These are phyloP conservation scores for Fraxinus latifolia DNA, from an alignment of 305 asterid species.

Conservation along the genomic window DNA sequence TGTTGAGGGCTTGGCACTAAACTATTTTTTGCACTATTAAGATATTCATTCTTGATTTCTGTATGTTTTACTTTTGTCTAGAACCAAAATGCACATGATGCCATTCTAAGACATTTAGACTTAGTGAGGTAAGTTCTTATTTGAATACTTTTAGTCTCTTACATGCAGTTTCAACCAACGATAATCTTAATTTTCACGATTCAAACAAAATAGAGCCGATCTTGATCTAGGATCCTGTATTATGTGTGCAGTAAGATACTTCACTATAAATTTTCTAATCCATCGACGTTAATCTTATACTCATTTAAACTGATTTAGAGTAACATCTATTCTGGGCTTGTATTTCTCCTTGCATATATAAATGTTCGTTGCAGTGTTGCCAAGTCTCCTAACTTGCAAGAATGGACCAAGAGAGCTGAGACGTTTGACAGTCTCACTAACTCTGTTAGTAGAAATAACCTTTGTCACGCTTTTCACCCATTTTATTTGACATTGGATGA, in stretches of 20 bases:
- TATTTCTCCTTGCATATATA: conserved; percentile 7
- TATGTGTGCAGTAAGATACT: not conserved
- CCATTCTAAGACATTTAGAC: conserved; percentile 65
- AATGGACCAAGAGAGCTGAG: conserved; percentile 91
- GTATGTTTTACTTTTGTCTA: conserved; percentile 33
- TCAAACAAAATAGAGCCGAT: not conserved
- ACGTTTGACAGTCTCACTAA: conserved; percentile 73
- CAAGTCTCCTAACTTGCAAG: conserved; percentile 60
- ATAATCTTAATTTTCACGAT: not conserved
- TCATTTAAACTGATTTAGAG: conserved; percentile 8
- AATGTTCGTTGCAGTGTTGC: conserved; percentile 56
- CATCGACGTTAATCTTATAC: not conserved
- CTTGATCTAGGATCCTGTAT: not conserved
- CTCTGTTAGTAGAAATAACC: conserved; percentile 54
- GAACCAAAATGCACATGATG: conserved; percentile 87
- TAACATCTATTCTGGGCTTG: not conserved
- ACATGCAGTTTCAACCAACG: not conserved
- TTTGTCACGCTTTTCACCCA: conserved; percentile 2
- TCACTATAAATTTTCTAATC: not conserved
- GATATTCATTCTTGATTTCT: conserved; percentile 19
- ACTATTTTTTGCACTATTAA: not conserved
- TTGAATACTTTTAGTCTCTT: conserved; percentile 1
- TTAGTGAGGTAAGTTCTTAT: conserved; percentile 45
- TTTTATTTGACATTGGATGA: conserved; percentile 20
- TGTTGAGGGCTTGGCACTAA: not conserved